These are phyloP conservation scores for Xylariaceae sp. DNA, from an alignment of 2,329 filamentous ascomycete species.

Conservation along the genomic window DNA sequence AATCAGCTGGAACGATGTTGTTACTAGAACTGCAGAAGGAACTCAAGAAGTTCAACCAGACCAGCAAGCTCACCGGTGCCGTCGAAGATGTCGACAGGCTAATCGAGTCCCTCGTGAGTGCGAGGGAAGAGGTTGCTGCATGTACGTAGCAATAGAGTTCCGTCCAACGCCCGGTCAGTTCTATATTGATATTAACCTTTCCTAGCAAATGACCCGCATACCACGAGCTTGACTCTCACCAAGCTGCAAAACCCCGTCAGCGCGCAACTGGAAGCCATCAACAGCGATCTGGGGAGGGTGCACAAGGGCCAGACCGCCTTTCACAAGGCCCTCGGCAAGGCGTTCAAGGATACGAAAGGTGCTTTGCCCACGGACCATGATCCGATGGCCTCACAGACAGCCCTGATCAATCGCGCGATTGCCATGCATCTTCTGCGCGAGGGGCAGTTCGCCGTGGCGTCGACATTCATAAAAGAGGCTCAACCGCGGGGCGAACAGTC, in stretches of 20 bases:
- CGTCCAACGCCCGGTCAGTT: not conserved
- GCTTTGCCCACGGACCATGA: slow-evolving; percentile 76
- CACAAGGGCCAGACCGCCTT: slow-evolving; percentile 80
- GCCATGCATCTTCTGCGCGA: slow-evolving; percentile 95
- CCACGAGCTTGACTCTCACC: slow-evolving; percentile 69
- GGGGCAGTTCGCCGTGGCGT: slow-evolving; percentile 85
- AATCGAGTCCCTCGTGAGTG: slow-evolving; percentile 69
- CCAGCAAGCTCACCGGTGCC: slow-evolving; percentile 64
- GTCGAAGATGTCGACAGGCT: slow-evolving; percentile 78
- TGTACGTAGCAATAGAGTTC: slow-evolving; percentile 44
- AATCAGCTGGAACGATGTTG: slow-evolving; percentile 34
- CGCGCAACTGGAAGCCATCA: slow-evolving; percentile 72
- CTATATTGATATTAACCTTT: slow-evolving; percentile 8
- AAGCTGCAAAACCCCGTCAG: slow-evolving; percentile 85
- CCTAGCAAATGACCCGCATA: slow-evolving; percentile 57
- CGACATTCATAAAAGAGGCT: slow-evolving; percentile 75
- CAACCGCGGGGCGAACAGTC: slow-evolving; percentile 32
- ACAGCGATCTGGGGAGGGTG: slow-evolving; percentile 75
- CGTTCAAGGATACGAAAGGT: slow-evolving; percentile 63
- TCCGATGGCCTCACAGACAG: slow-evolving; percentile 68
- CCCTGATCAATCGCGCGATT: slow-evolving; percentile 85
- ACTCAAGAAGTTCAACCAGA: slow-evolving; percentile 66
- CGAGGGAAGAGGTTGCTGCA: slow-evolving; percentile 67
- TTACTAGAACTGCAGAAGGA: slow-evolving; percentile 64
- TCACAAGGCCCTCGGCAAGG: slow-evolving; percentile 79